Evolutionary conservation across 768 basidiomycete genomes (phyloP).

Genomic region (Mycena albidolilacea): DNA sequence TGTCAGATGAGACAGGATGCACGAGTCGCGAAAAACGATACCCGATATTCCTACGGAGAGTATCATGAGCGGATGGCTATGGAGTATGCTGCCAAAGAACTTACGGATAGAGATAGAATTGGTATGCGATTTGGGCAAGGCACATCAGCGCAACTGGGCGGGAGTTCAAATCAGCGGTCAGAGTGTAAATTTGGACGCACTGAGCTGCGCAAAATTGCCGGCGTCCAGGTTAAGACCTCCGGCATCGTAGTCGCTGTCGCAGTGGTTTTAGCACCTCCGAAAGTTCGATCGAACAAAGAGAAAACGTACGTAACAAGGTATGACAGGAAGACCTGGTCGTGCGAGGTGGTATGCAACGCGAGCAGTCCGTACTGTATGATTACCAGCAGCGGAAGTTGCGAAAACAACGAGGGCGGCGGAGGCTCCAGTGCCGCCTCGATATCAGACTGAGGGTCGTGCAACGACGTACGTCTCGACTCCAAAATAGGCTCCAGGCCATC

Average conservation of each 20-base stretch:
- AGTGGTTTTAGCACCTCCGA: slow-evolving; percentile 27
- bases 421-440: slow-evolving; percentile 65
- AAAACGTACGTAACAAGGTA: slow-evolving; percentile 87
- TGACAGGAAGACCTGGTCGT: slow-evolving; percentile 92
- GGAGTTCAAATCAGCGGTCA: slow-evolving; percentile 4
- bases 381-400: slow-evolving; percentile 85
- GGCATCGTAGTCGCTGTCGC: slow-evolving; percentile 76
- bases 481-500: slow-evolving; percentile 67
- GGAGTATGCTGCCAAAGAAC: slow-evolving; percentile 47
- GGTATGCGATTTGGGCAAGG: slow-evolving; percentile 92
- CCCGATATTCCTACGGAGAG: slow-evolving; percentile 73
- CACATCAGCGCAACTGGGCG: slow-evolving; percentile 91
- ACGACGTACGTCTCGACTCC: slow-evolving; percentile 60
- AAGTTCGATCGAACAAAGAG: background rate
- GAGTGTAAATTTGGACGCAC: slow-evolving; percentile 56
- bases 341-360: slow-evolving; percentile 90
- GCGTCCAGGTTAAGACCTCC: slow-evolving; percentile 96
- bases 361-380: slow-evolving; percentile 93
- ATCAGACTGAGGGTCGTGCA: slow-evolving; percentile 48
- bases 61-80: slow-evolving; percentile 10
- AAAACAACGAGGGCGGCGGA: slow-evolving; percentile 71
- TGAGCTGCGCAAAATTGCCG: slow-evolving; percentile 92
- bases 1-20: slow-evolving; percentile 22
- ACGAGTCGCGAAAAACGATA: slow-evolving; percentile 41
- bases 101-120: slow-evolving; percentile 92